A percentile compares a stretch with the other conserved stretches of the same genome.
These are phyloP conservation scores for Podaxis sp. DNA, from an alignment of 768 basidiomycete species.

Conservation along the genomic window DNA sequence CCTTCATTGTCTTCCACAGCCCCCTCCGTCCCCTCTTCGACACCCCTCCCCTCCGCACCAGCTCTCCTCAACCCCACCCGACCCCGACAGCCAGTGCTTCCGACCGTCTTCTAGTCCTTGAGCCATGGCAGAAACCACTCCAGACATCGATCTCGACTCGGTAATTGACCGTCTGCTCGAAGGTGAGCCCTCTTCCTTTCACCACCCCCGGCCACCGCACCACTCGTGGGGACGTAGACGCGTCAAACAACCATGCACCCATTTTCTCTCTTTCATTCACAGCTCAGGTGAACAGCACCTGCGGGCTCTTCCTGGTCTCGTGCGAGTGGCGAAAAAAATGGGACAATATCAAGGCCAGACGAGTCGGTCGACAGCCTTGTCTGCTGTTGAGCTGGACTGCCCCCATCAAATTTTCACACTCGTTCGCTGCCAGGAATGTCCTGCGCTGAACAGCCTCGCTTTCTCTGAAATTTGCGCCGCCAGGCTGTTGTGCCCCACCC, in stretches of 20 bases:
- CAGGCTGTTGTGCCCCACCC: not conserved
- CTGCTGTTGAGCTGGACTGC: not conserved
- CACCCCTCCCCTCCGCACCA: conserved; percentile 17
- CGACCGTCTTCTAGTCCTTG: conserved; percentile 5
- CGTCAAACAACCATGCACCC: conserved; percentile 1
- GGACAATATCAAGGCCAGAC: not conserved
- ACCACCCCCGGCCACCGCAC: not conserved
- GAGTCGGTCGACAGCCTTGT: not conserved
- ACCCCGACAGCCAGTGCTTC: conserved; percentile 11
- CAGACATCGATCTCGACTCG: conserved; percentile 98
- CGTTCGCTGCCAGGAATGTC: not conserved
- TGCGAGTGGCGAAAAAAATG: not conserved
- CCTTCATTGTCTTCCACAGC: not conserved
- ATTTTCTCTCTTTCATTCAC: no score
- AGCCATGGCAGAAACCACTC: conserved; percentile 73
- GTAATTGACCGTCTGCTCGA: conserved; percentile 98
- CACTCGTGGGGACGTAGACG: conserved; percentile 5
- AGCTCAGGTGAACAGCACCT: not conserved
- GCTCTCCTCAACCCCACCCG: conserved; percentile 14
- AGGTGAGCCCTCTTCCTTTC: conserved; percentile 51
- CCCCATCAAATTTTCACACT: conserved; percentile 4
- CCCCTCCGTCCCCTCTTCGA: conserved; percentile 16
- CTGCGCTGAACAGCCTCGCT: not conserved
- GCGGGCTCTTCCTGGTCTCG: not conserved
- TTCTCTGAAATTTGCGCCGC: not conserved